Percentiles rank a stretch among this genome's conserved stretches.
Conservation (phyloP, 2,329 filamentous ascomycete genomes). For the Chaetomiaceae sp. region DNA sequence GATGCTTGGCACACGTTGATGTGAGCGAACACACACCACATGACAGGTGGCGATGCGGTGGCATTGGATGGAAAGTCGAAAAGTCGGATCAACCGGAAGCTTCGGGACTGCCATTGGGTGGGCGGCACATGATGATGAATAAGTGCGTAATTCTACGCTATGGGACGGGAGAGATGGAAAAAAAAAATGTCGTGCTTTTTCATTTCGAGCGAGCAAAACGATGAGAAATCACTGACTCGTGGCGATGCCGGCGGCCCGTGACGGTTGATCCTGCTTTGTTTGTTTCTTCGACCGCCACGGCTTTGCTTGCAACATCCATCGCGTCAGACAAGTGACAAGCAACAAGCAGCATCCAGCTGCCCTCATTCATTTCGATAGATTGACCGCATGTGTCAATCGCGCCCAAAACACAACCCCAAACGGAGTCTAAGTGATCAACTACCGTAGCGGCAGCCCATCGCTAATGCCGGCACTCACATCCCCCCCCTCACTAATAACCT, state of each 20-base stretch:
- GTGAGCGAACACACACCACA: slow-evolving; percentile 5
- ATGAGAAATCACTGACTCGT: too few relatives aligned
- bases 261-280: too few relatives aligned
- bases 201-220: neutral
- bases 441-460: too few relatives aligned
- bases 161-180: neutral
- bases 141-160: too few relatives aligned
- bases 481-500: too few relatives aligned
- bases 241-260: too few relatives aligned
- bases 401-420: too few relatives aligned
- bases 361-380: too few relatives aligned
- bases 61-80: neutral
- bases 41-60: neutral
- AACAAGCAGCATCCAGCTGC: neutral
- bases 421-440: neutral
- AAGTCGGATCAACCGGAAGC: slow-evolving; percentile 1
- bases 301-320: too few relatives aligned
- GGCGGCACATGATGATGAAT: neutral
- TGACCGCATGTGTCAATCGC: neutral
- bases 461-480: slow-evolving; percentile 6
- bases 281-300: neutral
- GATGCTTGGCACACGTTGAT: slow-evolving; percentile 10
- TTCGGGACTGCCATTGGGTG: neutral
- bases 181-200: neutral
- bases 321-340: too few relatives aligned